Base-by-base conservation (phyloP, 2,329 filamentous ascomycete genomes). In the Helotiales sp. region DNA sequence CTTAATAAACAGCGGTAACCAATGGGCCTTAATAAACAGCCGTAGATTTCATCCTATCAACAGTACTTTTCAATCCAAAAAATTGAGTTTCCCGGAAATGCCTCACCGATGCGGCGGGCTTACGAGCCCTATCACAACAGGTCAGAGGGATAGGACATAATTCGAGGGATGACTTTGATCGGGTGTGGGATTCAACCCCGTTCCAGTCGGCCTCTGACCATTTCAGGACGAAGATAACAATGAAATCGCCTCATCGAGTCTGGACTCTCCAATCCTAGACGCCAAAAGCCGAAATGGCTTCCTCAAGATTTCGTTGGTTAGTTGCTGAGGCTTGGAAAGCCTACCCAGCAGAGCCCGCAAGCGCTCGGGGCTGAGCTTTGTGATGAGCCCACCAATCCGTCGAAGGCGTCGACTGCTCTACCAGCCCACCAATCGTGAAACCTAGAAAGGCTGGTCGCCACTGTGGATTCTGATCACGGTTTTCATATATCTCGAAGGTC, bases 141-240 rank as follows among this genome's bases (percentile, higher is more conserved):
- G 6, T 26, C 26, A 52, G 1, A n/a, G 49, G 15, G 24, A 52
- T 7, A 6, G n/a, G 7, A 52, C 30, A 52, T 26, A 30, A 30
- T 52, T 52, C 49, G 22, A 30, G 13, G 49, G 3, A 2, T 11
- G 13, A 34, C 3, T 37, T 30, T 37, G 20, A n/a, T 40, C 54
- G 7, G 30, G n/a, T 40, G 54, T 2, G 15, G 10, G 26, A 24
- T 20, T 24, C 28, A 30, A 37, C 45, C 60, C 32, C 24, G 17
- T 17, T 37, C 8, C 45, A 17, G 24, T 62, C 45, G 45, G 49
- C 60, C n/a, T 26, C 20, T 5, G 45, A 22, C 47, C 45, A 40
- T 17, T 62, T 40, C 24, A 34, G 60, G 60, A 62, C 30, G 20
- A 40, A 62, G 60, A 62, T 40, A 62, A 62, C 45, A 54, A 37